phyloP scores from a whole-genome alignment of 208 protist species.

The Wallacemonas sp. region DNA sequence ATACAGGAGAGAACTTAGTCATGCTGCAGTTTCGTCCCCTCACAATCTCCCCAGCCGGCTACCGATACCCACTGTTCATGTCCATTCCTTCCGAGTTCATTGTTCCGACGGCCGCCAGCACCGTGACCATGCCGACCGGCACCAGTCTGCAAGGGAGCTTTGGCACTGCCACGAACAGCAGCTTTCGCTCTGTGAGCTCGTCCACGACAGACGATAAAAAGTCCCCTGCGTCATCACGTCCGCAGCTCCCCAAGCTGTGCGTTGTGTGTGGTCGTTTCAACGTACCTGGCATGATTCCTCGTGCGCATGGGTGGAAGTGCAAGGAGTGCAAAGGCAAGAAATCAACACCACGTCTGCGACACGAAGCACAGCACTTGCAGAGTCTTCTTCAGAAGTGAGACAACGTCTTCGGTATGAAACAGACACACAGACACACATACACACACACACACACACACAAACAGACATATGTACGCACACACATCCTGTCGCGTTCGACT shows the following conservation, averaged over 20 bases:
- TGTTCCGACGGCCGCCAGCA: constrained; percentile 45
- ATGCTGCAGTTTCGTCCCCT: constrained; percentile 82
- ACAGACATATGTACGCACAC: neutral
- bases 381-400: constrained; percentile 15
- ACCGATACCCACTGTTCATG: constrained; percentile 88
- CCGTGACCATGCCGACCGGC: constrained; percentile 15
- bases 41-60: constrained; percentile 70
- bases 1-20: constrained; percentile 85
- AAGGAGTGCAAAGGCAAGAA: constrained; percentile 86
- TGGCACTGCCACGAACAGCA: constrained; percentile 37
- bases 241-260: constrained; percentile 56
- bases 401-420: no score
- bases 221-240: neutral
- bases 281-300: constrained; percentile 61
- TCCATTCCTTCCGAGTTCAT: constrained; percentile 89
- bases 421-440: constrained; percentile 7
- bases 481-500: no score
- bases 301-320: constrained; percentile 85
- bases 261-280: constrained; percentile 88
- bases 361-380: constrained; percentile 45
- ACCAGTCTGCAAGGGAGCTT: constrained; percentile 39
- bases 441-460: constrained; percentile 11
- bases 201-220: constrained; percentile 4
- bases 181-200: constrained; percentile 25
- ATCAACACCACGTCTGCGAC: constrained; percentile 54